Conservation (phyloP, 2,329 filamentous ascomycete genomes). For the Plenodomus tracheiphilus region DNA sequence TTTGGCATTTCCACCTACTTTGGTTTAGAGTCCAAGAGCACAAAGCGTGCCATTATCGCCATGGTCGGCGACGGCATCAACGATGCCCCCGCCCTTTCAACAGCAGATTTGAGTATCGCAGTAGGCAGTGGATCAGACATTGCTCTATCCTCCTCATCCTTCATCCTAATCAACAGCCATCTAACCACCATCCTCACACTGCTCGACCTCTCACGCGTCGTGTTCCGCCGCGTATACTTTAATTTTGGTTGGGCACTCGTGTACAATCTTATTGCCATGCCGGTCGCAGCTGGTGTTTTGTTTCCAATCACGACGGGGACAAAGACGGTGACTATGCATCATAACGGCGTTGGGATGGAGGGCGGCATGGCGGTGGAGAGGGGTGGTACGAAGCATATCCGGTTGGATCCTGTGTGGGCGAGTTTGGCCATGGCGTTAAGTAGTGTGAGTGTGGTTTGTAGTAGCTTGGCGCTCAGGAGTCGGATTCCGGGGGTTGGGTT, state of each 20-base stretch:
- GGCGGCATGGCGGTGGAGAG: slow-evolving; percentile 44
- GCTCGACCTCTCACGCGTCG: slow-evolving; percentile 68
- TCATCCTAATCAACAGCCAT: slow-evolving; percentile 75
- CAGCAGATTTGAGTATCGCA: slow-evolving; percentile 81
- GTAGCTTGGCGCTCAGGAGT: slow-evolving; percentile 72
- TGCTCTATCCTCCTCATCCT: slow-evolving; percentile 78
- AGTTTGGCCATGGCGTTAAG: slow-evolving; percentile 90
- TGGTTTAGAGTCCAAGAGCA: not conserved
- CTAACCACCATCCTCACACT: slow-evolving; percentile 73
- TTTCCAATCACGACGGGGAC: slow-evolving; percentile 60
- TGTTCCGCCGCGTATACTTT: slow-evolving; percentile 77
- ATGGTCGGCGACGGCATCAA: slow-evolving; percentile 91
- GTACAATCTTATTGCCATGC: slow-evolving; percentile 78
- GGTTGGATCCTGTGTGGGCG: slow-evolving; percentile 81
- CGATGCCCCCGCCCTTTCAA: slow-evolving; percentile 78
- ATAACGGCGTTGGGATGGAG: slow-evolving; percentile 35
- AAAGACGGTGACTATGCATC: slow-evolving; percentile 52
- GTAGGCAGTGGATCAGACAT: slow-evolving; percentile 82
- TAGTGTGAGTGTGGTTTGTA: slow-evolving; percentile 84
- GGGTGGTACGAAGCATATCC: slow-evolving; percentile 57
- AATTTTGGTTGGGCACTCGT: slow-evolving; percentile 86
- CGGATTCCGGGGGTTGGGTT: slow-evolving; percentile 51
- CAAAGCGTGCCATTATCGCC: slow-evolving; percentile 63
- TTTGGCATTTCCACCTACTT: slow-evolving; percentile 22
- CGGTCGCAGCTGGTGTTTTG: slow-evolving; percentile 78